These are phyloP conservation scores for Thozetella sp. DNA, from an alignment of 495 filamentous ascomycete species.

Conservation along the genomic window DNA sequence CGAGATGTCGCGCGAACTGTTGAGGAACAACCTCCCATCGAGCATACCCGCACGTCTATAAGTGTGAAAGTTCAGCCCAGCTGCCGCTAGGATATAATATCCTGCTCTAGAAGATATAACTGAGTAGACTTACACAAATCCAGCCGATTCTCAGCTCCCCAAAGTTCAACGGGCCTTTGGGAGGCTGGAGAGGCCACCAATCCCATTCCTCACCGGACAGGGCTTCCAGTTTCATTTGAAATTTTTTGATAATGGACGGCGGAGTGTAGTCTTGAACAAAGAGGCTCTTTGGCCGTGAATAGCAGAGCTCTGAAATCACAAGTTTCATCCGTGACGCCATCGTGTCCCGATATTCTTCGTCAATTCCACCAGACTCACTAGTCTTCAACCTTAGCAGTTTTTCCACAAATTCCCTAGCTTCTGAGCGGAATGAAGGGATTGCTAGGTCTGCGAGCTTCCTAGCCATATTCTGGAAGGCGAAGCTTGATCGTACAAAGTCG, in stretches of 20 bases:
- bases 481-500: neutral
- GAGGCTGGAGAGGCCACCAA: neutral
- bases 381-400: neutral
- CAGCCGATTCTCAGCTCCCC: neutral
- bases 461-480: neutral
- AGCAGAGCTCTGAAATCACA: too few relatives aligned
- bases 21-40: slow-evolving; percentile 3
- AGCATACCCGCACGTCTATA: neutral
- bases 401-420: neutral
- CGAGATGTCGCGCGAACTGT: too few relatives aligned
- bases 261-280: too few relatives aligned
- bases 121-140: slow-evolving; percentile 7
- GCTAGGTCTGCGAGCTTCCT: neutral
- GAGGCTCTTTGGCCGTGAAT: too few relatives aligned
- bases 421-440: neutral
- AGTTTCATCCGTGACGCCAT: too few relatives aligned
- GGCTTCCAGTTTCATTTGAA: too few relatives aligned
- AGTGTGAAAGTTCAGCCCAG: too few relatives aligned
- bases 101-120: too few relatives aligned
- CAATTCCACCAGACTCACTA: too few relatives aligned
- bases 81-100: too few relatives aligned
- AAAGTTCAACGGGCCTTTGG: neutral
- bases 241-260: too few relatives aligned
- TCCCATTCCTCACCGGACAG: neutral
- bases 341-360: too few relatives aligned